phyloP scores from a whole-genome alignment of 352 stramenopile genomes.

The Pythium sp. region DNA sequence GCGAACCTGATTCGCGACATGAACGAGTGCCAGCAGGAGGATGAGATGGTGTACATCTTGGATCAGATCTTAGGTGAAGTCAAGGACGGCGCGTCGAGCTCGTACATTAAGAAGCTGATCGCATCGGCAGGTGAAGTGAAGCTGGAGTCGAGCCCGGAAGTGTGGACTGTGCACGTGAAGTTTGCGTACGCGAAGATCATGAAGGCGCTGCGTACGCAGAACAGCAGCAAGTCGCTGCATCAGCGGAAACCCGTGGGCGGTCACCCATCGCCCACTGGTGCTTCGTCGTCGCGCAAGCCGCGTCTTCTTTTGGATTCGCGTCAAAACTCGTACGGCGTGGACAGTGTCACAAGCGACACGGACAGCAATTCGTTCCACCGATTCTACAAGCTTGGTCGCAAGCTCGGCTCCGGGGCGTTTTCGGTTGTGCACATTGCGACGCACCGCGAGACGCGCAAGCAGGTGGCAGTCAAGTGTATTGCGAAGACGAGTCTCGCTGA shows the following conservation, averaged over 20 bases:
- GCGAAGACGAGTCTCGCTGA: constrained; percentile 50
- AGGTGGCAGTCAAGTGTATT: constrained; percentile 82
- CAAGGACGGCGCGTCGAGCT: constrained; percentile 51
- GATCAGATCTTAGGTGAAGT: constrained; percentile 81
- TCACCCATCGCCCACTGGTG: constrained; percentile 17
- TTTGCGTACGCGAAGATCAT: constrained; percentile 77
- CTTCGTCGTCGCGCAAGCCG: not conserved
- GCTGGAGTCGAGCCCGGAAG: constrained; percentile 43
- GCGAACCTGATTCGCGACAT: constrained; percentile 76
- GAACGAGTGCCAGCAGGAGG: constrained; percentile 63
- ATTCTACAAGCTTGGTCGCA: constrained; percentile 79
- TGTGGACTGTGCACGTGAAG: constrained; percentile 77
- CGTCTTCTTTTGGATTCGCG: constrained; percentile 23
- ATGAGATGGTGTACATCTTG: constrained; percentile 84
- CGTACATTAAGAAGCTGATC: constrained; percentile 77
- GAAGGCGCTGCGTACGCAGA: constrained; percentile 57
- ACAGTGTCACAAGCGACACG: constrained; percentile 20
- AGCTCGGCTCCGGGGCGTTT: constrained; percentile 85
- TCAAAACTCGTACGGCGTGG: constrained; percentile 46
- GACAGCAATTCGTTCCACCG: constrained; percentile 52
- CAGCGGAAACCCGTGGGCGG: constrained; percentile 14
- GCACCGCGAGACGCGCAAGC: constrained; percentile 63
- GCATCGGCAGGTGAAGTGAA: constrained; percentile 70
- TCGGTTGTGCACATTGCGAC: constrained; percentile 87
- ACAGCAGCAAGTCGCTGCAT: constrained; percentile 14